Evolutionary conservation across 2,329 filamentous ascomycete species (phyloP), one percentile per base, ranked within the genome.

Genomic region (Coniella lustricola): DNA sequence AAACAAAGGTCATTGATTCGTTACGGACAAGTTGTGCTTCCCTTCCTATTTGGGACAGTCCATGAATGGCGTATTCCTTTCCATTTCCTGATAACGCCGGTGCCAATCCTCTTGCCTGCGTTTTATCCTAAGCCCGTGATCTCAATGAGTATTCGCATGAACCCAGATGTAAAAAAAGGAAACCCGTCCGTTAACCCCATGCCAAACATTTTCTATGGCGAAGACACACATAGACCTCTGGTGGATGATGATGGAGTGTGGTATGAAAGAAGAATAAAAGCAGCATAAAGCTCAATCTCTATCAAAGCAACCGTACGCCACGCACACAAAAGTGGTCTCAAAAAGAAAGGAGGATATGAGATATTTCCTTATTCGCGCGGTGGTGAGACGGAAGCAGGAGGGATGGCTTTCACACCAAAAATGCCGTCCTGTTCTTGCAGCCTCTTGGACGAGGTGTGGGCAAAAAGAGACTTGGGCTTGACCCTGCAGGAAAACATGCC

Each of bases 391-490:
- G 51, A 42, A 16, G 48, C 50, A 36, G 46, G 35, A 41, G 50
- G 25, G 29, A 44, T 47, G 25, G 58, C 48, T 54, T 58, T 61
- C 45, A 51, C 53, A 43, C 56, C 60, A 48, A 67, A 65, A 49
- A 73, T 61, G 54, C 69, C 68, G 53, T 71, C 70, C 32, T 33
- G 43, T 63, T 71, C 67, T 47, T 68, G 67, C 62, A 81, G 69
- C 62, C 77, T 82, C 75, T 82, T 84, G 68, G 71, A 71, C 43
- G 79, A 82, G 40, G 79, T 74, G 63, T 81, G 79, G 51, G 81
- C 80, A 62, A 85, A 85, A 57, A 85, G 75, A 3, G 81, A 84
- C 66, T 80, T 82, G 51, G 81, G 81, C 71, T 84, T 84, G 62
- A 72, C 74, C 60, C 80, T 83, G 58, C 36, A 35, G 38, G 37